Base-by-base conservation (phyloP, 495 filamentous ascomycete genomes). In the Lophium mytilinum region DNA sequence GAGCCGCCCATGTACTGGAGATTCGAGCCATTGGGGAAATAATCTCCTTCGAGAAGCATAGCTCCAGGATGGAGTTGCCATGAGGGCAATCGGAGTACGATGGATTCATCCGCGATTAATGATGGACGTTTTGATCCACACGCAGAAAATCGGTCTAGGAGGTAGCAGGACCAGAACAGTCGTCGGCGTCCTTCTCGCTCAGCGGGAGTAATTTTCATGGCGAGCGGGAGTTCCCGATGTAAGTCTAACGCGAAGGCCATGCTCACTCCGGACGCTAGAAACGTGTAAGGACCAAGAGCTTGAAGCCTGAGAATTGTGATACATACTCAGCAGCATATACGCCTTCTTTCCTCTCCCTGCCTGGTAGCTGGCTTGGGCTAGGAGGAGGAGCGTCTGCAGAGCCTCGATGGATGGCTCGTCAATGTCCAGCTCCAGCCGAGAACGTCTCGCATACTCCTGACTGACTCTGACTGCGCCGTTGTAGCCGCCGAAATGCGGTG, bases 111-210 rank as follows among this genome's bases (percentile, higher is more conserved):
- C 21, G 82, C 79, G 18, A 92, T 81, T 18, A 90, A 74, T 56
- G 85, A 85, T 0, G 88, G 87, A 8, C 89, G 80, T 59, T 84
- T 85, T 1, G 88, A 91, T 15, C 88, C 89, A 61, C 85, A 87
- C 0, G 84, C 80, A 43, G 84, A 78, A 57, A 91, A 92, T 30
- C 85, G 80, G 68, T 94, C 89, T 71, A 91, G 83, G 17, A 90
- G 73, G 62, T 91, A 94, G 57, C 86, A 87, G 4, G 85, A 80
- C 89, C 89, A 94, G 66, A 94, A 94, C 17, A 94, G 69, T 21
- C 83, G 76, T 43, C 88, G 78, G 37, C 85, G 77, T 60, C 81
- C 83, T 71, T 94, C 89, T 49, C 83, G 79, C 59, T 91, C 88
- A 9, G 77, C 65, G 3, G 80, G 72, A 0, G 79, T 73, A 4